Evolutionary conservation across 148 eudicot genomes (phyloP), one percentile per base, ranked within the genome.

Genomic region (Rhododendron ferrugineum): DNA sequence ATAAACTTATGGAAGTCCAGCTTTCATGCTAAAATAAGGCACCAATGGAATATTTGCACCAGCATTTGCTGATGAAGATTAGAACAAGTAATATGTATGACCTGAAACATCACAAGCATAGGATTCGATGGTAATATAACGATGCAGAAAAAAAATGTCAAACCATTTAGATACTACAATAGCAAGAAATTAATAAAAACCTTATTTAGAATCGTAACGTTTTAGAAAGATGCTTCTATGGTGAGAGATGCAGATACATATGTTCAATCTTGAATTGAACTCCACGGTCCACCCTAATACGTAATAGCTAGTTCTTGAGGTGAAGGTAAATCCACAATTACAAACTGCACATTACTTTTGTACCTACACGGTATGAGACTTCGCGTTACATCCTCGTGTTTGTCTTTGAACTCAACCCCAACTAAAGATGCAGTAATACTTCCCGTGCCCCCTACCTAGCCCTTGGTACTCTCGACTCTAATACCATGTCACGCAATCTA

Each of bases 31-130:
- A 80, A 32, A 49, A 54, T 50, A 15, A 49, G 40, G 16, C 40
- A 15, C 23, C 56, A 2, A 44, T n/a, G 50, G 54, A 26, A 28
- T 79, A 28, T 50, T 49, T 49, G 40, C 37, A 28, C 30, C 70
- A 80, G 68, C 68, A 54, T 32, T 80, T 56, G 83, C 46, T 80
- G 68, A 56, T 54, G 68, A 30, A 82, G 34, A 42, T 40, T 81
- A 32, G 15, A 30, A 13, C 16, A 82, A 30, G 10, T 34, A 34
- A 20, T 40, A 62, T 64, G 52, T 64, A 64, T 40, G n/a, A 62
- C 84, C 75, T 82, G 36, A 60, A 82, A 40, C 7, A 37, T 40
- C 74, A 60, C 40, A 52, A 37, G 22, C 20, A 4, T 58, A 13
- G 20, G 37, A 34, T 11, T 6, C 22, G 2, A 42, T 16, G 15